Evolutionary conservation across 2,329 filamentous ascomycete species (phyloP), one percentile per base, ranked within the genome.

Genomic region (Thielaviopsis punctulata): DNA sequence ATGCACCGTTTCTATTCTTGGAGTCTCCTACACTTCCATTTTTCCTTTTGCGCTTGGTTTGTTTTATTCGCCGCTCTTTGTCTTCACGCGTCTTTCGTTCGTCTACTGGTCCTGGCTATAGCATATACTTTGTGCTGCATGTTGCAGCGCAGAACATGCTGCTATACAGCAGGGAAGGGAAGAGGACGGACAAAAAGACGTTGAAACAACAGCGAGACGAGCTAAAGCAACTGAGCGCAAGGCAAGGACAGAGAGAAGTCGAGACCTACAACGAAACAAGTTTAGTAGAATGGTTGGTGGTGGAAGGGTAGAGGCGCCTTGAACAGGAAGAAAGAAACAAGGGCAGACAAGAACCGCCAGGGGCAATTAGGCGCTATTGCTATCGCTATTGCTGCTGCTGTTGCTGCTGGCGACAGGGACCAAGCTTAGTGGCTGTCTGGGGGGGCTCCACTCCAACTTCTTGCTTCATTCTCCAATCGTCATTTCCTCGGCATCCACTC

Each of bases 401-500:
- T 13, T 36, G 13, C n/a, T 36, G 30, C 30, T 36, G 30, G n/a
- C n/a, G n/a, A 15, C 30, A 36, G 13, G 30, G 30, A n/a, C 30
- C 30, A 36, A 15, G n/a, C n/a, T n/a, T n/a, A n/a, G n/a, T n/a
- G n/a, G n/a, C n/a, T n/a, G n/a, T n/a, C n/a, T 15, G 30, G n/a
- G 13, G 5, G 30, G n/a, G 30, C 30, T 36, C 13, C 9, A 36
- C 9, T 15, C n/a, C 12, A 4, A 36, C 30, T 15, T 15, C 10
- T 12, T 12, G 30, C 30, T 33, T 33, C 30, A 36, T n/a, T 51
- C 46, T 49, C 57, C 57, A 50, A 59, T 55, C 49, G 45, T 44
- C 49, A 25, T 22, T 7, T 13, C 10, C n/a, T 15, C n/a, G 15
- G 24, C 3, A n/a, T 9, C 9, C 3, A 8, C 15, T 47, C n/a